Evolutionary conservation across 352 stramenopile genomes (phyloP), one percentile per base, ranked within the genome.

Genomic region (Globisporangium paddicum): DNA sequence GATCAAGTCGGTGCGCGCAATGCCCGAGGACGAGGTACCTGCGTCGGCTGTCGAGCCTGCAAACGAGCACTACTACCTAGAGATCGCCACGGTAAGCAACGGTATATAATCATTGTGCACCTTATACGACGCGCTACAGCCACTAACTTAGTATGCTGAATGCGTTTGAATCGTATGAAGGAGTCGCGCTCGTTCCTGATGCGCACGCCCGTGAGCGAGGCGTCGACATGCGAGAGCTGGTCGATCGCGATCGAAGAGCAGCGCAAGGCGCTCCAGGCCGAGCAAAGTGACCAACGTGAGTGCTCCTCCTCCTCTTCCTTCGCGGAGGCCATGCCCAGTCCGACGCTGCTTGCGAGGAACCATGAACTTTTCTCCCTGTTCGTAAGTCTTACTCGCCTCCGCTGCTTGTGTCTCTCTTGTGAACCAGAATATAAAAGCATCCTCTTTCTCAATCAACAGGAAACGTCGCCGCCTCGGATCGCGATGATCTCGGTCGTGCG

Each of bases 161-260:
- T 42, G 18, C 25, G 37, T 34, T 28, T 35, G 11, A 37, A 26
- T 7, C 6, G 6, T 46, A 11, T 4, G 40, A 26, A 89, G 77
- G 77, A 90, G 13, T 73, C 79, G n/a, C 75, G 81, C 0, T 71
- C 75, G n/a, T 88, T 89, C 50, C 68, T 93, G 34, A 93, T 93
- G 84, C 81, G 84, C 47, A 72, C 77, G 34, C 62, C 76, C 0
- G 68, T 89, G 58, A 70, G 65, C 8, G 77, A 90, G 60, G 78
- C 79, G n/a, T 89, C 80, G 50, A 89, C 84, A 50, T 90, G 82
- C 49, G 81, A 91, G 62, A 90, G 79, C 71, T 93, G 84, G 84
- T 90, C 82, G 9, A 89, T 90, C 50, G 79, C 79, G 30, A 88
- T 93, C 58, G 81, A 91, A 55, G 78, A 91, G 63, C 84, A 93